Evolutionary conservation across 2,329 filamentous ascomycete species (phyloP).

Genomic region (Neofusicoccum cordaticola): DNA sequence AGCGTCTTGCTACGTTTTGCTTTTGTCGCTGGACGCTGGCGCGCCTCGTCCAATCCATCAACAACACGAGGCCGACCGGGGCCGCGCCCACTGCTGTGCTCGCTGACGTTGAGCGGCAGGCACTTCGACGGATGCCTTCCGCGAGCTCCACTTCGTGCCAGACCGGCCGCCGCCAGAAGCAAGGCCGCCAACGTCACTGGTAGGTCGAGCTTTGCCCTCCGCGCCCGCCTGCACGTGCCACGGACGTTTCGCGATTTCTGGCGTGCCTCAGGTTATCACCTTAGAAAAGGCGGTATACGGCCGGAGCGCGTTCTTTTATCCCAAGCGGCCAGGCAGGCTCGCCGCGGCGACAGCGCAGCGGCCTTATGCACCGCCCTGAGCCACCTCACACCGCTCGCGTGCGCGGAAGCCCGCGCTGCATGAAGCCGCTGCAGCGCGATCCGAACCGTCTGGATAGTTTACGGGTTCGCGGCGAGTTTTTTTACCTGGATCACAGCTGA

Average conservation of each 20-base stretch:
- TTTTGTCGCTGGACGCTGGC: conserved; percentile 14
- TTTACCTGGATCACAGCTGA: conserved; percentile 13
- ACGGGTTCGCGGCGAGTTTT: conserved; percentile 3
- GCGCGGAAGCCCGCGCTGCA: conserved; percentile 2
- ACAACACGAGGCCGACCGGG: conserved; percentile 16
- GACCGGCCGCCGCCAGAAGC: neutral
- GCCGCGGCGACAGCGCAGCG: conserved; percentile 11
- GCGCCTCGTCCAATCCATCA: conserved; percentile 16
- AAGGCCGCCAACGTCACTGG: conserved; percentile 14
- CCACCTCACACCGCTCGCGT: conserved; percentile 17
- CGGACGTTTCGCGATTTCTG: conserved; percentile 15
- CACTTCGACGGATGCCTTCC: neutral
- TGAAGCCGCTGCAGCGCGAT: conserved; percentile 12
- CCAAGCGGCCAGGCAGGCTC: neutral
- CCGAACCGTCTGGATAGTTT: conserved; percentile 12
- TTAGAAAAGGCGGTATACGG: conserved; percentile 11
- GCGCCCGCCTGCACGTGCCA: conserved; percentile 6
- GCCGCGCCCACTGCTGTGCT: conserved; percentile 6
- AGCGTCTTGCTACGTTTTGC: conserved; percentile 12
- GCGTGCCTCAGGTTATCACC: conserved; percentile 8
- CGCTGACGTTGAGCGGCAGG: conserved; percentile 4
- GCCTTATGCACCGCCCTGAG: conserved; percentile 11
- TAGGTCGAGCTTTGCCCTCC: neutral
- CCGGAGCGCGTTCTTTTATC: neutral
- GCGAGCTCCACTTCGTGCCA: conserved; percentile 5